Evolutionary conservation across 2,329 filamentous ascomycete species (phyloP).

Genomic region (Fusarium anthophilum): DNA sequence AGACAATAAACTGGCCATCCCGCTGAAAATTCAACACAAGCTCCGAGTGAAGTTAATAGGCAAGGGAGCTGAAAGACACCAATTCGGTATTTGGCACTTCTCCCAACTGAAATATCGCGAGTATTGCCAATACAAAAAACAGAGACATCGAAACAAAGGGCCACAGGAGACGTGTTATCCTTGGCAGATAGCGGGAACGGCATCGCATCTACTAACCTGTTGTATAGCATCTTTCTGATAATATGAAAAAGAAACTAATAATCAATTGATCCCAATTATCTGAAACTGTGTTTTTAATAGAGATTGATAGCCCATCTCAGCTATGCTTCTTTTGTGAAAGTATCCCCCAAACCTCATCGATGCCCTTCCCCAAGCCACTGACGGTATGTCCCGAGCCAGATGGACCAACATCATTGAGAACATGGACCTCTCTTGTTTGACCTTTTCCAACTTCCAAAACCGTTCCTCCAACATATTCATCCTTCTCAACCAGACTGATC

Average conservation of each 20-base stretch:
- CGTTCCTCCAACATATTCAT: background rate
- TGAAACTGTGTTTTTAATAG: too few relatives aligned
- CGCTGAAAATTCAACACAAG: background rate
- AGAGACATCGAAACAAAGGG: background rate
- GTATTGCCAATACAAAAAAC: background rate
- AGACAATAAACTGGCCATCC: background rate
- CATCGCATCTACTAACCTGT: background rate
- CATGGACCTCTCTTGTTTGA: background rate
- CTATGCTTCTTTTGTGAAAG: background rate
- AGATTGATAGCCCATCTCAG: background rate
- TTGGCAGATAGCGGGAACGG: background rate
- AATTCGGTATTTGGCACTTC: background rate
- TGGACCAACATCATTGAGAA: background rate
- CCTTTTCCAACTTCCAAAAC: background rate
- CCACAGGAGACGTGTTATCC: background rate
- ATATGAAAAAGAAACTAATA: background rate
- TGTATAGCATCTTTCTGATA: background rate
- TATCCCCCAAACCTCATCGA: background rate
- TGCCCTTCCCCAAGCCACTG: background rate
- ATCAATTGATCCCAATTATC: background rate
- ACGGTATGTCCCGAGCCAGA: background rate
- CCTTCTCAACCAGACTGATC: background rate
- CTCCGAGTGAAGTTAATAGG: fast-evolving
- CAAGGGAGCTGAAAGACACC: background rate
- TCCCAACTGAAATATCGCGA: background rate